Base-by-base conservation (phyloP, 2,329 filamentous ascomycete species). In the Epichloe brachyelytri region DNA sequence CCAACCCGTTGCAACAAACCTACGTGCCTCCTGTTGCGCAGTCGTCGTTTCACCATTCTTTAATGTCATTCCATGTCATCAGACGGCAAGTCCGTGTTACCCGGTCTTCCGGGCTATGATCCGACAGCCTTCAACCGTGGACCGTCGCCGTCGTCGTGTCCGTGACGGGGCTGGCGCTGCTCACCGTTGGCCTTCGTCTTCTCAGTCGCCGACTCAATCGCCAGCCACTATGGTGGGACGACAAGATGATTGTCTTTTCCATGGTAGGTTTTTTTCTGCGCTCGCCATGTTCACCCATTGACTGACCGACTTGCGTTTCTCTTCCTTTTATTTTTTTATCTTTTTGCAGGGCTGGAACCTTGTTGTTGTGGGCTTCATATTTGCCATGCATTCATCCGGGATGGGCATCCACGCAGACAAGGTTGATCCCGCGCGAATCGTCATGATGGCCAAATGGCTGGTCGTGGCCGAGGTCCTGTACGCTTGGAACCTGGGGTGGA, bases 381-480 rank as follows among this genome's bases (percentile, higher is more conserved):
- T 73, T 50, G 68, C 64, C 58, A 74, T 76, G 72, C 59, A 74
- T 54, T 49, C 62, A 7, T 56, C 62, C 26, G 72, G 73, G 1
- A 73, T 76, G 69, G 73, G 73, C 30, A 55, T 72, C 12, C 73
- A 76, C 52, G 70, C 71, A 12, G 63, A 69, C 54, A 58, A 62
- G 3, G 61, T 75, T 19, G 59, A 64, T 2, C 34, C 59, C 3
- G 49, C 57, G 0, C 56, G 67, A n/a, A 68, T 74, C 22, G 65
- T 72, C 45, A 60, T 66, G 58, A 69, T 73, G 62, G 67, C 68
- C 12, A 73, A 77, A 60, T 68, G 70, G 58, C 65, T 77, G 5
- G 59, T 76, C 12, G 68, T 71, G 11, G 71, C 69, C 20, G 72
- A 75, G 57, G 64, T 74, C 50, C 61, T 75, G 39, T 76, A 76